These are phyloP conservation scores for Tolypocladium album DNA, from an alignment of 2,329 filamentous ascomycete species.

Conservation along the genomic window DNA sequence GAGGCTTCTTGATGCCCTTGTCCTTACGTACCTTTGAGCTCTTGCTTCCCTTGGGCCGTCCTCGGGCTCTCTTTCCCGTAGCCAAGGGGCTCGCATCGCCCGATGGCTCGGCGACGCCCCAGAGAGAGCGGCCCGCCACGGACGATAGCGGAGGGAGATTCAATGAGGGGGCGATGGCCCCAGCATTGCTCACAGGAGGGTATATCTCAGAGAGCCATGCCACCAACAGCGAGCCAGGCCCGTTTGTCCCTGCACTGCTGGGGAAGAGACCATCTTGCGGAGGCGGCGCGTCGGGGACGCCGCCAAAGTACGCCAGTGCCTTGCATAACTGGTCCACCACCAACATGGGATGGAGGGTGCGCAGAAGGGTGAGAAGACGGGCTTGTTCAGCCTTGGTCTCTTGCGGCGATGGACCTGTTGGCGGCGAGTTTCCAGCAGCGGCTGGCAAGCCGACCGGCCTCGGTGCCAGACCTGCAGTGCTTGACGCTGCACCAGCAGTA, in stretches of 20 bases:
- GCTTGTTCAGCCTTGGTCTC: conserved; percentile 50
- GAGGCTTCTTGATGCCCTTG: conserved; percentile 38
- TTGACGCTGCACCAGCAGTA: neutral
- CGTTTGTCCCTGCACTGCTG: conserved; percentile 43
- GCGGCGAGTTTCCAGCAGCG: neutral
- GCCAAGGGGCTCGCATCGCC: neutral
- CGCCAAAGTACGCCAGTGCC: conserved; percentile 53
- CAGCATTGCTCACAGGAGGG: conserved; percentile 25
- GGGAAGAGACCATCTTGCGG: conserved; percentile 44
- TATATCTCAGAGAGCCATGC: conserved; percentile 56
- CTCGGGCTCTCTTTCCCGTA: conserved; percentile 32
- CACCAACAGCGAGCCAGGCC: conserved; percentile 46
- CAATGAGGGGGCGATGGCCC: neutral
- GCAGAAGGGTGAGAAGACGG: conserved; percentile 45
- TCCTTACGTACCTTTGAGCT: conserved; percentile 29
- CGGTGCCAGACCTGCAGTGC: neutral
- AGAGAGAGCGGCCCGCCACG: neutral
- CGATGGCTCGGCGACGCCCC: neutral
- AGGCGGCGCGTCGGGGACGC: conserved; percentile 42
- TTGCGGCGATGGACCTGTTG: conserved; percentile 14
- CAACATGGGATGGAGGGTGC: conserved; percentile 40
- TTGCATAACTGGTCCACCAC: conserved; percentile 55
- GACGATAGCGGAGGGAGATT: neutral
- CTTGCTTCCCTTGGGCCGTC: conserved; percentile 45
- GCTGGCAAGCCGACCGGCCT: neutral